These are phyloP conservation scores for Calamus simplicifolius DNA, from an alignment of 176 grass and related monocot genomes.

Conservation along the genomic window DNA sequence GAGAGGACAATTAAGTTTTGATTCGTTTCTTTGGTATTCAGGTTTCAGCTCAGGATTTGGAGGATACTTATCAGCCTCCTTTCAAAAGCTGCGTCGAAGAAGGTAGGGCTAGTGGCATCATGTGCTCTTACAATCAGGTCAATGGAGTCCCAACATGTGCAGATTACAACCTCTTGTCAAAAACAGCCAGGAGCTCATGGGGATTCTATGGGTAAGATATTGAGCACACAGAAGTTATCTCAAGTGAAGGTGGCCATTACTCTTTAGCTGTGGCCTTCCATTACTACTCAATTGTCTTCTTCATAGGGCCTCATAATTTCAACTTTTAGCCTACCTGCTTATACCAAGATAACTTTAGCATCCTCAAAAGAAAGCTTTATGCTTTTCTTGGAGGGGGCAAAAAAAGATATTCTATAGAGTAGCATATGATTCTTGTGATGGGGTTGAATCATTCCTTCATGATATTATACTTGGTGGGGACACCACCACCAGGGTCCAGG, in stretches of 20 bases:
- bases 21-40: constrained; percentile 2
- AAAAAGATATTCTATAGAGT: no score
- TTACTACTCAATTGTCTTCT: no score
- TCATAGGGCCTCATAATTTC: not conserved
- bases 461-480: no score
- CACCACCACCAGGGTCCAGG: no score
- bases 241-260: no score
- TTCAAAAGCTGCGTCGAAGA: constrained; percentile 90
- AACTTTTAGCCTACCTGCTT: not conserved
- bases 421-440: no score
- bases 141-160: constrained; percentile 88
- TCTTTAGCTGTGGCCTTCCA: no score
- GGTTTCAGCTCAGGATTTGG: constrained; percentile 81
- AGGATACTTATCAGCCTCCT: constrained; percentile 86
- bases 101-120: constrained; percentile 70
- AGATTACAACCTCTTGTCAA: constrained; percentile 74
- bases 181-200: constrained; percentile 58
- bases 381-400: no score
- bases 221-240: no score
- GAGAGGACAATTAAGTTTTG: not conserved
- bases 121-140: constrained; percentile 95
- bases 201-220: constrained; percentile 61
- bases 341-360: no score
- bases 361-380: no score
- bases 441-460: no score